A percentile compares a stretch with the other conserved stretches of the same genome.
These are phyloP conservation scores for Agrocybe pediades DNA, from an alignment of 768 basidiomycete species.

Conservation along the genomic window DNA sequence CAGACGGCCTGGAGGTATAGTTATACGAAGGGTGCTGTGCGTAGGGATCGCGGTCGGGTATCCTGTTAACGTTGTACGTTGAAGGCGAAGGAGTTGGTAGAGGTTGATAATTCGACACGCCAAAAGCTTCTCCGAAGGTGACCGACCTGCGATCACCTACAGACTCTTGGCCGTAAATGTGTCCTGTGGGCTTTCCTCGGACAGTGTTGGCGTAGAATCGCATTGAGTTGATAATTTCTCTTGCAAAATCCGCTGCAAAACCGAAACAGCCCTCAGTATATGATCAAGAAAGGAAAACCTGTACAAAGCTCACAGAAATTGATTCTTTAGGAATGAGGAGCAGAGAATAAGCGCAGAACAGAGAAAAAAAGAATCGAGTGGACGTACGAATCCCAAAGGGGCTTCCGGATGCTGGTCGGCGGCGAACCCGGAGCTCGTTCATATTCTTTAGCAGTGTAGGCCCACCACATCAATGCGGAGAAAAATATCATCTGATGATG, in stretches of 20 bases:
- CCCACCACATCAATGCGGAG: conserved; percentile 78
- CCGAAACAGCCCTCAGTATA: background rate
- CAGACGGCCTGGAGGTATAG: background rate
- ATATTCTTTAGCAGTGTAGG: conserved; percentile 77
- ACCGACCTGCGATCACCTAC: conserved; percentile 16
- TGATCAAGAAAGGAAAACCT: background rate
- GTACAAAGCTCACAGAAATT: conserved; percentile 12
- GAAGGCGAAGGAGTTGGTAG: background rate
- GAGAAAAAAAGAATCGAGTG: conserved; percentile 24
- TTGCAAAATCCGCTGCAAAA: conserved; percentile 14
- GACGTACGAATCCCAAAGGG: conserved; percentile 68
- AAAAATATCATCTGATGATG: conserved; percentile 79
- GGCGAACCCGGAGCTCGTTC: conserved; percentile 33
- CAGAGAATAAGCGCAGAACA: conserved; percentile 7
- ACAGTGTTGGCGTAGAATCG: conserved; percentile 56
- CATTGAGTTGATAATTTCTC: conserved; percentile 66
- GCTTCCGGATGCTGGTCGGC: conserved; percentile 63
- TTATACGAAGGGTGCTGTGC: background rate
- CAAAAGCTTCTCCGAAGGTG: conserved; percentile 41
- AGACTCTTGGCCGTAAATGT: conserved; percentile 19
- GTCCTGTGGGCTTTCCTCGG: conserved; percentile 28
- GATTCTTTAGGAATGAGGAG: conserved; percentile 27
- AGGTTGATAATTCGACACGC: conserved; percentile 21
- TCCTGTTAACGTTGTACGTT: background rate
- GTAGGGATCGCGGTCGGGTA: background rate